Evolutionary conservation across 352 stramenopile species (phyloP).

Genomic region (Phytophthora vignae): DNA sequence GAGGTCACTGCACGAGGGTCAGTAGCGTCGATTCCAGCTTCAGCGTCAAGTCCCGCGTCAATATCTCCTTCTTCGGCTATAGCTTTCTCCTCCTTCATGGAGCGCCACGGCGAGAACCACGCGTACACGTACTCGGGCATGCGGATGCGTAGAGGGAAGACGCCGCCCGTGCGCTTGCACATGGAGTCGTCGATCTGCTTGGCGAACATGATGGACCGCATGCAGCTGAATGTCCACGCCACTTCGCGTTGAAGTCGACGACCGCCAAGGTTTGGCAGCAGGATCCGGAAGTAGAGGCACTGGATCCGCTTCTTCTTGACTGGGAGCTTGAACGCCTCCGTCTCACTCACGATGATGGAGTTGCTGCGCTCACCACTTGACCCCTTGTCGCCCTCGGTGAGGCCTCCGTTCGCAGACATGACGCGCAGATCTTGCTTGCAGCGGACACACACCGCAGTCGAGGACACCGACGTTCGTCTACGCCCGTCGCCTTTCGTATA

Average conservation of each 20-base stretch:
- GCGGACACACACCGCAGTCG: constrained; percentile 54
- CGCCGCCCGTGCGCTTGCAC: constrained; percentile 55
- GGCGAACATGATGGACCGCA: constrained; percentile 90
- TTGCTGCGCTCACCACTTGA: background rate
- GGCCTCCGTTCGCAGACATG: constrained; percentile 44
- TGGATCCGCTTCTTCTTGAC: constrained; percentile 62
- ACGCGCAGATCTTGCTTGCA: constrained; percentile 64
- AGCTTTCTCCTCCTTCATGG: constrained; percentile 66
- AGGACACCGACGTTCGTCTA: constrained; percentile 1
- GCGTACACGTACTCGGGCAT: constrained; percentile 95
- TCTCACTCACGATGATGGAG: constrained; percentile 7
- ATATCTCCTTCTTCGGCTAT: constrained; percentile 40
- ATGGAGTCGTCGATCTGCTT: constrained; percentile 89
- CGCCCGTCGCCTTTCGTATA: constrained; percentile 2
- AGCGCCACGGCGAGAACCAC: constrained; percentile 90
- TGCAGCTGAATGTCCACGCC: constrained; percentile 91
- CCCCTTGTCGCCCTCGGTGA: constrained; percentile 26
- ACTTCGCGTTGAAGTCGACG: constrained; percentile 78
- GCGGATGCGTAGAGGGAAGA: constrained; percentile 67
- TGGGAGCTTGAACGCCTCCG: constrained; percentile 19
- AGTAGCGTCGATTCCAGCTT: constrained; percentile 22
- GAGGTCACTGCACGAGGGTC: constrained; percentile 17
- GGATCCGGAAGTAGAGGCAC: constrained; percentile 91
- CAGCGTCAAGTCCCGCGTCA: constrained; percentile 3
- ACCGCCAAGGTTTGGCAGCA: constrained; percentile 91